Conservation (phyloP, 1,284 basidiomycete genomes). For the Butyriboletus appendiculatus region DNA sequence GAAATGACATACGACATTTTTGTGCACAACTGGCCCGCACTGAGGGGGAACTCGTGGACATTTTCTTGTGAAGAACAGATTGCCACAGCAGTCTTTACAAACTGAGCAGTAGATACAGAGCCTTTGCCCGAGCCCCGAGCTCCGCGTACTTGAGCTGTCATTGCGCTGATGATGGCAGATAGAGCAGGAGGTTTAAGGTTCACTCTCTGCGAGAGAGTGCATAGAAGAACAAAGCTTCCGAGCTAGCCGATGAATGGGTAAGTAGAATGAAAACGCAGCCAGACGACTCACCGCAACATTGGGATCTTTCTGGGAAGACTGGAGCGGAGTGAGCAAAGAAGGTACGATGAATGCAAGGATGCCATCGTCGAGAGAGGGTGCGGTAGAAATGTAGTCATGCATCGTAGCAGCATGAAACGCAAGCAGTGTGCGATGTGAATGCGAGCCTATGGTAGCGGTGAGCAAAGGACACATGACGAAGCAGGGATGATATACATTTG, state of each 20-base stretch:
- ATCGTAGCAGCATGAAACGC: conserved; percentile 85
- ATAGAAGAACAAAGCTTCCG: conserved; percentile 71
- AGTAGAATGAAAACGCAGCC: background rate
- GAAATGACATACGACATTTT: conserved; percentile 32
- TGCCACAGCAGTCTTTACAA: conserved; percentile 32
- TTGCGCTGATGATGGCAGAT: conserved; percentile 54
- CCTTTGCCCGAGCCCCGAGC: conserved; percentile 22
- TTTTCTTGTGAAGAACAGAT: conserved; percentile 30
- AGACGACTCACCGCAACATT: conserved; percentile 56
- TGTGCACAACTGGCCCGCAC: conserved; percentile 15
- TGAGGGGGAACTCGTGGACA: conserved; percentile 17
- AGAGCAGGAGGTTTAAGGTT: conserved; percentile 56
- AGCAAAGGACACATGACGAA: background rate
- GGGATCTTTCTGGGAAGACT: conserved; percentile 37
- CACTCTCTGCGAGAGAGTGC: conserved; percentile 65
- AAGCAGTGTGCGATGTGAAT: conserved; percentile 72
- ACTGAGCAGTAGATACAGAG: conserved; percentile 17
- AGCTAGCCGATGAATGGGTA: conserved; percentile 45
- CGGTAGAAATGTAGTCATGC: conserved; percentile 75
- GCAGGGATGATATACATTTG: conserved; percentile 39
- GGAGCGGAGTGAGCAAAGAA: conserved; percentile 59
- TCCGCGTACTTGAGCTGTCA: conserved; percentile 49
- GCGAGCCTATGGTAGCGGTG: conserved; percentile 19
- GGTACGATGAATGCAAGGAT: conserved; percentile 62
- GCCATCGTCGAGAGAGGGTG: conserved; percentile 59